Conservation (phyloP, 2,329 filamentous ascomycete genomes). For the Metarhizium brunneum region DNA sequence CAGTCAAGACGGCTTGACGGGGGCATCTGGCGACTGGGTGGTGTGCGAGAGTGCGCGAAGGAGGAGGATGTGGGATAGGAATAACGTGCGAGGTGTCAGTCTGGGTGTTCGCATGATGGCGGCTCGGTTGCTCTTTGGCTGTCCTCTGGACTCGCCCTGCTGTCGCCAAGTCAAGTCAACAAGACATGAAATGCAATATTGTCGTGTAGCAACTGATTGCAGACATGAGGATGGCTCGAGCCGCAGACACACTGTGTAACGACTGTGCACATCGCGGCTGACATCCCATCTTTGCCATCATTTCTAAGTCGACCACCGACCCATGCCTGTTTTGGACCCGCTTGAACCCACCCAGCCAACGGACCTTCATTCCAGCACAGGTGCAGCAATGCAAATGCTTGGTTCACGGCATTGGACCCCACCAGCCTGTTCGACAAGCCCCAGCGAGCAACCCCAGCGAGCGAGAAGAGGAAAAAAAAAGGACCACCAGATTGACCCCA, state of each 20-base stretch:
- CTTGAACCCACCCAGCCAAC: background rate
- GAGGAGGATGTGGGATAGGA: background rate
- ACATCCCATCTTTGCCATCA: background rate
- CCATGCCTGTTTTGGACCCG: background rate
- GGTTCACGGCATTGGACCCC: background rate
- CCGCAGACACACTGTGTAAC: background rate
- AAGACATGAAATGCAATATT: background rate
- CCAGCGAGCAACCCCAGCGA: background rate
- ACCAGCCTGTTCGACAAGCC: background rate
- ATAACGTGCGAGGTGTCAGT: background rate
- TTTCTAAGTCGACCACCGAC: background rate
- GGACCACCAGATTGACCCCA: background rate
- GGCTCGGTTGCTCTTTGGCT: background rate
- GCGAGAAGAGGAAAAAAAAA: background rate
- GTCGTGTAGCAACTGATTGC: background rate
- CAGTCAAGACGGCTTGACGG: background rate
- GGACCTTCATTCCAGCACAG: slow-evolving; percentile 2
- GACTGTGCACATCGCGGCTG: background rate
- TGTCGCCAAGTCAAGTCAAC: background rate
- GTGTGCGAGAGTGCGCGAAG: background rate
- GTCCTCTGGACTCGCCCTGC: background rate
- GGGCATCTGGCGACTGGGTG: background rate
- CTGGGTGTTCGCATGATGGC: background rate
- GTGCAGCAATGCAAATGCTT: background rate
- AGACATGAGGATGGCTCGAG: background rate